These are phyloP conservation scores for Tetrahymena elliotti DNA, from an alignment of 73 alveolate species.

Conservation along the genomic window DNA sequence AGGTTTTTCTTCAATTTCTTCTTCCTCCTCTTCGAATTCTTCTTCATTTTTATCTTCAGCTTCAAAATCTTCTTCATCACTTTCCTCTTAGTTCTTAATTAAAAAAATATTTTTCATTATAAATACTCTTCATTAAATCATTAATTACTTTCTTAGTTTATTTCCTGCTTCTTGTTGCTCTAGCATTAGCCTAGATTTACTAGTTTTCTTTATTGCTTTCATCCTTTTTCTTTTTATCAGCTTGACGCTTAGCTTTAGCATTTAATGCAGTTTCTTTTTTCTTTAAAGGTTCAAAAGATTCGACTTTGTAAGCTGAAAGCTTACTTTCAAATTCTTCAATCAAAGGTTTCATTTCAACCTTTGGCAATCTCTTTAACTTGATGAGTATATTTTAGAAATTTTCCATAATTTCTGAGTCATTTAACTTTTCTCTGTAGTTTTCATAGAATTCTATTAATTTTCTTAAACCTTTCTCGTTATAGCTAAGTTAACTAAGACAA, in stretches of 20 bases:
- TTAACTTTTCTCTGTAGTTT: neutral
- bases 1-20: neutral
- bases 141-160: neutral
- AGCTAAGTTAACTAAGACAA: neutral
- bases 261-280: neutral
- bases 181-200: neutral
- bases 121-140: neutral
- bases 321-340: neutral
- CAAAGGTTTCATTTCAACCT: neutral
- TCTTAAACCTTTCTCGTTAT: neutral
- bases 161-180: neutral
- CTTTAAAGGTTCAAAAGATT: neutral
- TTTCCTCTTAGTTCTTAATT: neutral
- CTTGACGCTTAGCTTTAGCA: neutral
- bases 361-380: neutral
- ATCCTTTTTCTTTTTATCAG: neutral
- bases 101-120: neutral
- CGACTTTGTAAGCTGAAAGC: neutral
- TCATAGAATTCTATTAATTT: neutral
- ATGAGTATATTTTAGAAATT: neutral
- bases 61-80: neutral
- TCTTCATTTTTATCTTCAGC: neutral
- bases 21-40: neutral
- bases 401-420: neutral
- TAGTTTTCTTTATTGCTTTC: neutral